Conservation (phyloP, 331 rosid genomes). For the Rhamnella rubrinervis region DNA sequence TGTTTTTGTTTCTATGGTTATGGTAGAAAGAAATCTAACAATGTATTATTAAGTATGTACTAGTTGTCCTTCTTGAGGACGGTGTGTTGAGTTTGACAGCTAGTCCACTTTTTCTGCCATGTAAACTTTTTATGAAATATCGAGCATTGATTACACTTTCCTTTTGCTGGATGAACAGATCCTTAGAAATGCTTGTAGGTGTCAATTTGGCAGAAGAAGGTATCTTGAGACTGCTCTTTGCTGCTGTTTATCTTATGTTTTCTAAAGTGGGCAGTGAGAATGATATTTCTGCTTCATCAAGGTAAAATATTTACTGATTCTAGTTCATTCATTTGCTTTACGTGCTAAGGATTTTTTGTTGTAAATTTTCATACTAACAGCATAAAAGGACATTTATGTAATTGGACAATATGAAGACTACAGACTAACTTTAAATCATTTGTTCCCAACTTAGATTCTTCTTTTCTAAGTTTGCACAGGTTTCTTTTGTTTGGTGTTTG, state of each 20-base stretch:
- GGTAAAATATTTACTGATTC: conserved; percentile 42
- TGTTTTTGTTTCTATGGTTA: not conserved
- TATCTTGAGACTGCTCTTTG: conserved; percentile 79
- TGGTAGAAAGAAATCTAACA: not conserved
- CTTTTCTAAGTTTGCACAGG: no score
- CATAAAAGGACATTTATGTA: no score
- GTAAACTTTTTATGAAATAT: conserved; percentile 19
- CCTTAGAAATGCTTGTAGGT: conserved; percentile 90
- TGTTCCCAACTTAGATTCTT: not conserved
- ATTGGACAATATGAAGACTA: not conserved
- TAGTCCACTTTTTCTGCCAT: no score
- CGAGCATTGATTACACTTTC: conserved; percentile 51
- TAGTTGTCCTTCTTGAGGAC: no score
- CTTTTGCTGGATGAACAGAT: conserved; percentile 67
- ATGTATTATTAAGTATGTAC: not conserved
- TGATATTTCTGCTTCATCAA: conserved; percentile 87
- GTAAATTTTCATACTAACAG: no score
- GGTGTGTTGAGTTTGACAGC: no score
- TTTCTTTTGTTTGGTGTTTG: not conserved
- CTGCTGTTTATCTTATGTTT: conserved; percentile 78
- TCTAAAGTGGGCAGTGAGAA: conserved; percentile 68
- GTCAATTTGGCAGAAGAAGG: conserved; percentile 90
- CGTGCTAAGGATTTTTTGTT: not conserved
- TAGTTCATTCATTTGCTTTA: not conserved
- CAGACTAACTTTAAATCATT: not conserved